Conservation (phyloP, 2,329 filamentous ascomycete genomes). For the Beauveria australis region DNA sequence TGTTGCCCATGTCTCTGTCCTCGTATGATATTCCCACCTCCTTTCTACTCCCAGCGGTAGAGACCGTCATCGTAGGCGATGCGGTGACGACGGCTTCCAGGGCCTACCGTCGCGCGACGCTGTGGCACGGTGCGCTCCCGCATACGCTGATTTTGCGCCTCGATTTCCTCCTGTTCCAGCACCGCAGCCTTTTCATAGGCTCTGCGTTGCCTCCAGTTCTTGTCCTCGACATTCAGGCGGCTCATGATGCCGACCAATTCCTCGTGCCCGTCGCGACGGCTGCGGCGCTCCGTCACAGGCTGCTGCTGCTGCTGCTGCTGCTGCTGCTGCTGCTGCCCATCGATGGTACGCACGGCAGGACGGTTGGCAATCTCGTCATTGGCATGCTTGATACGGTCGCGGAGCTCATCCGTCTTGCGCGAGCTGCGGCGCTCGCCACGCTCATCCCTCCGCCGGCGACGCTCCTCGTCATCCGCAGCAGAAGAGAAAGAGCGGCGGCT, state of each 20-base stretch:
- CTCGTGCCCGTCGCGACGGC: constrained; percentile 18
- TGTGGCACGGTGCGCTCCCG: constrained; percentile 32
- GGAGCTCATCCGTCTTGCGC: constrained; percentile 14
- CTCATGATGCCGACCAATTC: constrained; percentile 24
- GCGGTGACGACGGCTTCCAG: constrained; percentile 27
- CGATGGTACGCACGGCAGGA: constrained; percentile 20
- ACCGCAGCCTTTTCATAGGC: constrained; percentile 18
- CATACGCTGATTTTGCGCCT: constrained; percentile 31
- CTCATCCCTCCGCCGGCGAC: constrained; percentile 15
- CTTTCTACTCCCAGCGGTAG: constrained; percentile 31
- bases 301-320: neutral
- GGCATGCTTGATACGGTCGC: constrained; percentile 29
- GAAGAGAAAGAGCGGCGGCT: constrained; percentile 14
- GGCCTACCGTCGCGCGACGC: constrained; percentile 28
- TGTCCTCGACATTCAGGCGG: constrained; percentile 23
- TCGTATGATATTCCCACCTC: neutral
- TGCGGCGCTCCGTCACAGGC: neutral
- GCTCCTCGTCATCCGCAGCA: constrained; percentile 15
- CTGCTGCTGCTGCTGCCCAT: neutral
- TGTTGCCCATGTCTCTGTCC: neutral
- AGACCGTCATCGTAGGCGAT: constrained; percentile 30
- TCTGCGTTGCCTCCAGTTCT: constrained; percentile 24
- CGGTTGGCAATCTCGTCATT: constrained; percentile 36
- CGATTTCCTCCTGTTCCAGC: constrained; percentile 26
- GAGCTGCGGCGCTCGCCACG: constrained; percentile 19